phyloP scores from a whole-genome alignment of 176 grass and related monocot species.

The Avena eriantha region DNA sequence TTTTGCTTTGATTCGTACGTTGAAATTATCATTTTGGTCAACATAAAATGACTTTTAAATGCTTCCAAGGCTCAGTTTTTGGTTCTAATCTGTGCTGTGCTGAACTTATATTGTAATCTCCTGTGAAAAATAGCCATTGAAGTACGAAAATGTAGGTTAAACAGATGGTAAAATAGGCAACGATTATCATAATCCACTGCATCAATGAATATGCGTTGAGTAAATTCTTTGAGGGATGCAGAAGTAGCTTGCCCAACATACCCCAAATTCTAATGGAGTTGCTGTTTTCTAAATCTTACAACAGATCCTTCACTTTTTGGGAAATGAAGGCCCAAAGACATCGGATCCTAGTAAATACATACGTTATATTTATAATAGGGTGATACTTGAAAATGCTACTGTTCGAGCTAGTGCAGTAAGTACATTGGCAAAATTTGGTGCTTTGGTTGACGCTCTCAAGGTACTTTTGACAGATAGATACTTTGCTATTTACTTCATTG shows the following conservation, averaged over 20 bases:
- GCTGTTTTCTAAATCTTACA: constrained; percentile 8
- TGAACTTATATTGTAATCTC: neutral
- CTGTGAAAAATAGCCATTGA: neutral
- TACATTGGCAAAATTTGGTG: constrained; percentile 95
- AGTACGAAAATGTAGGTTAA: neutral
- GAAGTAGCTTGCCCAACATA: neutral
- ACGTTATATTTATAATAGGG: constrained; percentile 94
- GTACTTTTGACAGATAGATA: constrained; percentile 47
- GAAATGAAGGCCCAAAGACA: constrained; percentile 99
- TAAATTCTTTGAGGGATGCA: neutral
- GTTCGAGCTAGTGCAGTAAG: constrained; percentile 97
- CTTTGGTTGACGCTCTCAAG: constrained; percentile 93
- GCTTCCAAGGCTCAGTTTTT: neutral
- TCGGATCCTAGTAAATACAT: constrained; percentile 99
- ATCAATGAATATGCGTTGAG: neutral
- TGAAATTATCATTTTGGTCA: neutral
- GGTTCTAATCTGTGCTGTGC: neutral
- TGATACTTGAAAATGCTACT: constrained; percentile 99
- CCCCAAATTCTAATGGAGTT: constrained; percentile 34
- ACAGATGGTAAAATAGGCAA: neutral
- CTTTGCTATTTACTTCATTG: constrained; percentile 23
- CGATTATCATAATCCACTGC: neutral
- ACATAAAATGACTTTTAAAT: constrained; percentile 4
- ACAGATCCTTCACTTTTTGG: constrained; percentile 98
- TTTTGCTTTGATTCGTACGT: constrained; percentile 16